phyloP scores from a whole-genome alignment of 768 basidiomycete genomes.

The Epithele typhae region DNA sequence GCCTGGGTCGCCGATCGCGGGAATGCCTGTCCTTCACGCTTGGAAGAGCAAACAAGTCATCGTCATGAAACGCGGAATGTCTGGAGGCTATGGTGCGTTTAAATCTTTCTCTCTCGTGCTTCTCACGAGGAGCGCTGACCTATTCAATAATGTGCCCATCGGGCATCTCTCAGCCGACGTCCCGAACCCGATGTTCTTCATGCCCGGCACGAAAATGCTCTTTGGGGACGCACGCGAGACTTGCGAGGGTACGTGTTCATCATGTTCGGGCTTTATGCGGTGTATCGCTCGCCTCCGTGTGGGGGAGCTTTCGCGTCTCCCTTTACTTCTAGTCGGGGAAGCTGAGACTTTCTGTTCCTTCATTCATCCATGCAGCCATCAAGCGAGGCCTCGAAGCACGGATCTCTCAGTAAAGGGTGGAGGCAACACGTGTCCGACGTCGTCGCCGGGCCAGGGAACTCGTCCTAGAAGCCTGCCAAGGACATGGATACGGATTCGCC shows the following conservation, averaged over 20 bases:
- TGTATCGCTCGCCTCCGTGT: too few species aligned
- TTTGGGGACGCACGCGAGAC: slow-evolving; percentile 91
- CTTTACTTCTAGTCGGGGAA: too few species aligned
- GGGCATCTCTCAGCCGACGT: slow-evolving; percentile 60
- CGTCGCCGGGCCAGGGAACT: too few species aligned
- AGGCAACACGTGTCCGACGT: too few species aligned
- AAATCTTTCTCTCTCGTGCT: slow-evolving; percentile 1
- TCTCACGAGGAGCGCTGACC: background rate
- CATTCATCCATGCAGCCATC: too few species aligned
- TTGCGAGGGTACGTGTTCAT: slow-evolving; percentile 91
- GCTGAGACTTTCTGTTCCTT: too few species aligned
- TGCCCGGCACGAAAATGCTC: slow-evolving; percentile 85
- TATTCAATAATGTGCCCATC: background rate
- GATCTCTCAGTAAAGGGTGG: too few species aligned
- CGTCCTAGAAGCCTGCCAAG: too few species aligned
- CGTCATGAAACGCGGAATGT: slow-evolving; percentile 90
- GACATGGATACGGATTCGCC: too few species aligned
- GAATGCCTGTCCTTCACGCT: slow-evolving; percentile 88
- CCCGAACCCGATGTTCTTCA: slow-evolving; percentile 92
- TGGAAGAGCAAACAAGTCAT: slow-evolving; percentile 93
- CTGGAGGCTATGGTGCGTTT: slow-evolving; percentile 74
- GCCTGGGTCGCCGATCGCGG: slow-evolving; percentile 81
- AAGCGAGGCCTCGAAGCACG: too few species aligned
- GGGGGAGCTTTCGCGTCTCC: too few species aligned
- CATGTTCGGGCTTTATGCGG: too few species aligned